Conservation (phyloP, 345 rosid species). For the Moricandia moricandioides region DNA sequence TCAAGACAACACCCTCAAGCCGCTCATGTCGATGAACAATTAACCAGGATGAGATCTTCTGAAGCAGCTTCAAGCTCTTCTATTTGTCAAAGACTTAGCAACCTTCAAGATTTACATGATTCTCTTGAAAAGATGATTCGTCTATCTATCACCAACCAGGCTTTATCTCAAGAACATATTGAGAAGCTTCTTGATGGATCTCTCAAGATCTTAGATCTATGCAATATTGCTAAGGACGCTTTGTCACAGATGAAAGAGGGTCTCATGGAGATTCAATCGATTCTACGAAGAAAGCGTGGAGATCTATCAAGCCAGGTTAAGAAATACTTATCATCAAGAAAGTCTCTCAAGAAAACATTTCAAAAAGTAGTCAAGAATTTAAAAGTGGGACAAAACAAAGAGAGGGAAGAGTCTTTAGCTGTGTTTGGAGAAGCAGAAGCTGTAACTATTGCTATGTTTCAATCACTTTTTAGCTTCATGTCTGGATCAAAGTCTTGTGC, state of each 20-base stretch:
- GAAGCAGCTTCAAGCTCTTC: conserved; percentile 21
- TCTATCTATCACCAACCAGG: conserved; percentile 24
- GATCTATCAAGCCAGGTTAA: conserved; percentile 29
- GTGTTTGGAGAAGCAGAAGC: conserved; percentile 40
- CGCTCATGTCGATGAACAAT: conserved; percentile 32
- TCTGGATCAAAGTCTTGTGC: conserved; percentile 32
- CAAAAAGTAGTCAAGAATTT: conserved; percentile 26
- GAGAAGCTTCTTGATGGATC: conserved; percentile 42
- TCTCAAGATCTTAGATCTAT: conserved; percentile 32
- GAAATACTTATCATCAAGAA: conserved; percentile 46
- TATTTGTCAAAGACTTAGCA: conserved; percentile 16
- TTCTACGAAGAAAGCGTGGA: conserved; percentile 34
- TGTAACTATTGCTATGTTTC: conserved; percentile 29
- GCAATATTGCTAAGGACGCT: conserved; percentile 38
- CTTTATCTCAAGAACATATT: conserved; percentile 30
- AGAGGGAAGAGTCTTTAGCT: conserved; percentile 8
- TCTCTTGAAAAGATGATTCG: conserved; percentile 32
- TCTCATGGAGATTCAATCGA: conserved; percentile 33
- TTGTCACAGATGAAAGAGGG: conserved; percentile 30
- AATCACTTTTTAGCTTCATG: conserved; percentile 42
- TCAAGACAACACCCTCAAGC: conserved; percentile 43
- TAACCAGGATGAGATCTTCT: conserved; percentile 35
- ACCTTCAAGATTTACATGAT: conserved; percentile 39
- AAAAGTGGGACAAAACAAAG: conserved; percentile 3
- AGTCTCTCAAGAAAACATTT: conserved; percentile 26